Evolutionary conservation across 169 alveolate genomes (phyloP).

Genomic region (Ichthyophthirius multifiliis): DNA sequence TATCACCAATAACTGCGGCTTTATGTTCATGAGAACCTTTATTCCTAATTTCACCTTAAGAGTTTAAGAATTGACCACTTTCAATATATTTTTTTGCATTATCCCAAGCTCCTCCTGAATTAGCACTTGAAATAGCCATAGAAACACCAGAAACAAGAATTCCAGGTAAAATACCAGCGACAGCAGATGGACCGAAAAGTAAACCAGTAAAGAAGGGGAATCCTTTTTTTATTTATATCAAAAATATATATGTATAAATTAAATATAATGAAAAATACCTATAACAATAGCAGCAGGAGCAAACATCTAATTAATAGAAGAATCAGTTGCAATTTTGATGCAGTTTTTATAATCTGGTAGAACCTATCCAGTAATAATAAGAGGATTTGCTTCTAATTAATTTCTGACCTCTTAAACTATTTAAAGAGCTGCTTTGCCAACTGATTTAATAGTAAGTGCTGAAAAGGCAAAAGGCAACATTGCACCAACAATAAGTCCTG

Average conservation of each 20-base stretch:
- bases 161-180: slow-evolving; percentile 46
- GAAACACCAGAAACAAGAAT: slow-evolving; percentile 66
- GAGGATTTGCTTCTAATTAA: slow-evolving; percentile 37
- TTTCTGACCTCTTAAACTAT: slow-evolving; percentile 59
- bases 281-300: slow-evolving; percentile 52
- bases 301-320: slow-evolving; percentile 59
- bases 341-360: slow-evolving; percentile 52
- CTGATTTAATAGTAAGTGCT: slow-evolving; percentile 72
- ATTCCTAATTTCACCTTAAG: neutral
- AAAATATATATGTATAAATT: neutral
- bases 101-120: slow-evolving; percentile 84
- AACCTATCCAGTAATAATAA: slow-evolving; percentile 28
- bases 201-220: slow-evolving; percentile 63
- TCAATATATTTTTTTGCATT: slow-evolving; percentile 75
- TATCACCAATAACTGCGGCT: slow-evolving; percentile 73
- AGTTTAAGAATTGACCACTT: slow-evolving; percentile 23
- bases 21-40: slow-evolving; percentile 62
- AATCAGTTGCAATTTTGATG: slow-evolving; percentile 51
- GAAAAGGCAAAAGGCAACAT: slow-evolving; percentile 75
- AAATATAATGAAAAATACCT: neutral
- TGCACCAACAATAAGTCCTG: slow-evolving; percentile 71
- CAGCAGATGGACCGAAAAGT: slow-evolving; percentile 68
- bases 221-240: no score
- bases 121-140: slow-evolving; percentile 67
- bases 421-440: slow-evolving; percentile 67